These are phyloP conservation scores for Emericellopsis cladophorae DNA, from an alignment of 2,329 filamentous ascomycete genomes.

Conservation along the genomic window DNA sequence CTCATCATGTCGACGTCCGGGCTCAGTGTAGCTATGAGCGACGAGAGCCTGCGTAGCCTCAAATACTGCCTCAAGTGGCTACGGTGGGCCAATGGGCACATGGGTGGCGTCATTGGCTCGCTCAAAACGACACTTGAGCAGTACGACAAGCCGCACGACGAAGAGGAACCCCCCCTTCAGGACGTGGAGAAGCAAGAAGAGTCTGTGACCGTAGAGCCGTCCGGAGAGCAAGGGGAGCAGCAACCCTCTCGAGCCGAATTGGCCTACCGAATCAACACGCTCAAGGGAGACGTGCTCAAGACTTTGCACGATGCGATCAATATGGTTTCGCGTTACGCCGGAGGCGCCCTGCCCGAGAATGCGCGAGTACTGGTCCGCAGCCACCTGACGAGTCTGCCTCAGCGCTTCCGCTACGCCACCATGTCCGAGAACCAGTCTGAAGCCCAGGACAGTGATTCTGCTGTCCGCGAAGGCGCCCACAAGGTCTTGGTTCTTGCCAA, in stretches of 20 bases:
- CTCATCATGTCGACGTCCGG: conserved; percentile 85
- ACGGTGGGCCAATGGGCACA: conserved; percentile 68
- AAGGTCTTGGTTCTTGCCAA: conserved; percentile 75
- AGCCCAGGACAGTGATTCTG: conserved; percentile 21
- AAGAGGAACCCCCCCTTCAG: not conserved
- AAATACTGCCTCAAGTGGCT: conserved; percentile 77
- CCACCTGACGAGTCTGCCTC: conserved; percentile 74
- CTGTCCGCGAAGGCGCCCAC: conserved; percentile 47
- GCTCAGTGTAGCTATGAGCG: conserved; percentile 80
- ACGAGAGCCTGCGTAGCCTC: conserved; percentile 72
- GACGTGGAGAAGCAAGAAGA: conserved; percentile 4
- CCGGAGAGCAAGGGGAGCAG: conserved; percentile 1
- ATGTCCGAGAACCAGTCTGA: conserved; percentile 23
- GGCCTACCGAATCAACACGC: conserved; percentile 50
- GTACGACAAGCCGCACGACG: conserved; percentile 31
- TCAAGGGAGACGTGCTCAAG: conserved; percentile 62
- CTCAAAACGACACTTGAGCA: conserved; percentile 68
- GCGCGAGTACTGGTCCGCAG: conserved; percentile 70
- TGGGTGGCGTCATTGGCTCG: conserved; percentile 61
- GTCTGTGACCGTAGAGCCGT: conserved; percentile 4
- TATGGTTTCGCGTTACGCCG: conserved; percentile 78
- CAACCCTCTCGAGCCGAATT: conserved; percentile 27
- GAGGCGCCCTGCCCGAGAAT: conserved; percentile 84
- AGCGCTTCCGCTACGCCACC: conserved; percentile 66
- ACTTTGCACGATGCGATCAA: conserved; percentile 72